Base-by-base conservation (phyloP, 768 basidiomycete species). In the Leucocoprinus leucothites region DNA sequence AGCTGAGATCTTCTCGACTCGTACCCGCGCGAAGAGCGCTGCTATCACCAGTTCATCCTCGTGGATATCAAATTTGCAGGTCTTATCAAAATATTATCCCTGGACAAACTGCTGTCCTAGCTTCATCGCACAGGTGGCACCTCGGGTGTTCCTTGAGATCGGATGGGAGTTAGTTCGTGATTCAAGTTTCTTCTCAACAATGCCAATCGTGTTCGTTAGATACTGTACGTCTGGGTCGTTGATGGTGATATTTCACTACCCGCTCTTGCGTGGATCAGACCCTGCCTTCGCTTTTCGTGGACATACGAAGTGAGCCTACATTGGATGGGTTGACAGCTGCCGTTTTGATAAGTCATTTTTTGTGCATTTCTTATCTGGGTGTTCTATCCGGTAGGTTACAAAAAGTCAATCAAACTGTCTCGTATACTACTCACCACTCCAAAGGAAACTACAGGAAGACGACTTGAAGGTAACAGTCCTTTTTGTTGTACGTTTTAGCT, bases 81-180 rank as follows among this genome's bases (percentile, higher is more conserved):
- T 61, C 9, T 26, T 4, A 2, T 49, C 5, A 21, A 9, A 9
- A 35, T 22, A 43, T 9, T 5, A 25, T 51, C 21, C 14, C 5
- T 31, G 6, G 19, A 16, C 16, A 18, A 36, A 31, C 25, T 35
- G 11, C 4, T 3, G 6, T 19, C 2, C 4, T 47, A 74, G 73
- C 64, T 75, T 77, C 57, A 78, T 78, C 48, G 76, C 75, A 0
- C 74, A 78, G 51, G 72, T 76, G 2, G 76, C 76, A 0, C 73
- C 75, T 9, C 67, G 61, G 8, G 75, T 74, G 2, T 78, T 78
- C 52, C 51, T 38, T 4, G 64, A 58, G 3, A 73, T 77, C 44
- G 74, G 74, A 4, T 76, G 75, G 75, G 74, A 71, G 72, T 75
- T 48, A 58, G 71, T 65, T 1, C 16, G 22, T 19, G 7, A 8